Evolutionary conservation across 352 stramenopile genomes (phyloP).

Genomic region (Pythium angustatum): DNA sequence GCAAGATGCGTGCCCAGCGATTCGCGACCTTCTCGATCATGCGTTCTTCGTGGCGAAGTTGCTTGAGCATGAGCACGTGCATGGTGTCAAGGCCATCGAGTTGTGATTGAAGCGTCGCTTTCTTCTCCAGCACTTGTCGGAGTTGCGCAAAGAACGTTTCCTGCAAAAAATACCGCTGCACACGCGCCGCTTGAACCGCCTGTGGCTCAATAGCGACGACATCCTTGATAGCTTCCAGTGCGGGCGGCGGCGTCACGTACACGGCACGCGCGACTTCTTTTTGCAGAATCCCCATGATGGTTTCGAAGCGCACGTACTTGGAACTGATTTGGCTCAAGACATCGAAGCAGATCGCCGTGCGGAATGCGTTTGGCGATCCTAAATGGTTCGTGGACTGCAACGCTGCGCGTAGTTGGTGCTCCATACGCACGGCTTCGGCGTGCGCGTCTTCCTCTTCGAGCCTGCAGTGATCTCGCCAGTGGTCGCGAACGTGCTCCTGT

Average conservation of each 20-base stretch:
- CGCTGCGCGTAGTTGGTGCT: conserved; percentile 49
- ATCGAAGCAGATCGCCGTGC: conserved; percentile 61
- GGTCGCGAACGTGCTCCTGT: conserved; percentile 1
- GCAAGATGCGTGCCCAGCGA: conserved; percentile 50
- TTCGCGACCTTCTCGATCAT: conserved; percentile 61
- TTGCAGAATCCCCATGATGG: conserved; percentile 35
- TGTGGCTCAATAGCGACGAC: background rate
- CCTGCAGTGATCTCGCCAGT: conserved; percentile 22
- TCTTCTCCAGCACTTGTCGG: conserved; percentile 38
- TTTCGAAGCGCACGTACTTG: conserved; percentile 56
- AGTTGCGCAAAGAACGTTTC: conserved; percentile 64
- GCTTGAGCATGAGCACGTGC: conserved; percentile 54
- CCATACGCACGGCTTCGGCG: conserved; percentile 30
- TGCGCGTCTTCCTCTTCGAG: conserved; percentile 15
- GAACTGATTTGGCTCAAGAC: conserved; percentile 42
- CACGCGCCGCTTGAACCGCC: conserved; percentile 7
- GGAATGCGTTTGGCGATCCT: conserved; percentile 53
- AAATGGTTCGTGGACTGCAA: conserved; percentile 58
- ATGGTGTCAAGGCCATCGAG: conserved; percentile 39
- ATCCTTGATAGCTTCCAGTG: background rate
- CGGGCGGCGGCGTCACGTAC: conserved; percentile 36
- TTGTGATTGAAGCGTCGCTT: conserved; percentile 37
- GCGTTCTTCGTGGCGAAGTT: conserved; percentile 60
- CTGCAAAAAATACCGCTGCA: conserved; percentile 34
- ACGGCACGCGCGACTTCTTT: conserved; percentile 42